phyloP scores from a whole-genome alignment of 352 stramenopile species.

The Globisporangium irregulare region DNA sequence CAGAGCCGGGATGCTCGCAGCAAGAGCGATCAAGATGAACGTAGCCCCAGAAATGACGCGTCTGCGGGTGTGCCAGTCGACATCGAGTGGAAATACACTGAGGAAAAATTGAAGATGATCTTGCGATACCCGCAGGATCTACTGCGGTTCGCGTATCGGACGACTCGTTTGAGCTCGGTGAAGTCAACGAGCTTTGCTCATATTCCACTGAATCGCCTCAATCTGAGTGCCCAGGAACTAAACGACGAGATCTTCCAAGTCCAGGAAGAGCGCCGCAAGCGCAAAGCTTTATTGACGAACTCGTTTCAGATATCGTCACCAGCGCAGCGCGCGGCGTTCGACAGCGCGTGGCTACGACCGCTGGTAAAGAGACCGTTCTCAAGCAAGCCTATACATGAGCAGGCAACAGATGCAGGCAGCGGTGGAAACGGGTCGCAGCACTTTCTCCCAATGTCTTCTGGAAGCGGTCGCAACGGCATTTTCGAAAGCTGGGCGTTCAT shows the following conservation, averaged over 20 bases:
- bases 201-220: conserved; percentile 37
- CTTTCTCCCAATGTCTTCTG: neutral
- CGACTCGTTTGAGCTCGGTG: conserved; percentile 48
- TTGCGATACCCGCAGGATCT: conserved; percentile 35
- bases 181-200: conserved; percentile 63
- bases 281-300: neutral
- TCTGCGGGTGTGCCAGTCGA: conserved; percentile 3
- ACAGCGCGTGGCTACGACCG: conserved; percentile 33
- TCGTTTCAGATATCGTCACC: conserved; percentile 4
- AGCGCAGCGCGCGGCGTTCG: conserved; percentile 9
- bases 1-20: neutral
- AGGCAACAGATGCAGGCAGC: neutral
- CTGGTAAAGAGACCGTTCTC: conserved; percentile 20
- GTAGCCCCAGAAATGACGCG: neutral
- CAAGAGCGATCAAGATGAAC: neutral
- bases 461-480: conserved; percentile 9
- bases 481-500: conserved; percentile 28
- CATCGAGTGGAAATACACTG: neutral
- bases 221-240: conserved; percentile 42
- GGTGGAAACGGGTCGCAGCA: neutral
- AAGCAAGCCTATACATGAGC: neutral
- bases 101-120: conserved; percentile 1
- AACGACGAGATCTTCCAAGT: conserved; percentile 50
- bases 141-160: conserved; percentile 52
- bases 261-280: conserved; percentile 52